Evolutionary conservation across 1,139 yeast genomes (phyloP).

Genomic region (Casaregolazyma suthepensis): DNA sequence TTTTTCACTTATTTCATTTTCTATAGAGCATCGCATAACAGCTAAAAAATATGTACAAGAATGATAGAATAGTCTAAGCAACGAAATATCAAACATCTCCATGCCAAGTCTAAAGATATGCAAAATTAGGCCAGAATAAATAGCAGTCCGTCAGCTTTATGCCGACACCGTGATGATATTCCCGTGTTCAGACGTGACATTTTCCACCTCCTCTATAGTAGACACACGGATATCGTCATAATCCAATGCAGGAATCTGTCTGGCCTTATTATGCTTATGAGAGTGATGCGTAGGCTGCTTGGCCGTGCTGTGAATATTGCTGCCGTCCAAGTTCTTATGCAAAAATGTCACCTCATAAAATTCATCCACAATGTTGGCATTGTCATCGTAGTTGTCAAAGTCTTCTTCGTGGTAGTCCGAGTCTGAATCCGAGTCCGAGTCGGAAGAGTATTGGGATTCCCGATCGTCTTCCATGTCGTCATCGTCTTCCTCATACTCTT

Average conservation of each 20-base stretch:
- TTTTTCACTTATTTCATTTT: too few relatives aligned
- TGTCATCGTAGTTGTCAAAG: constrained; percentile 13
- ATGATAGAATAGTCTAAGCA: too few relatives aligned
- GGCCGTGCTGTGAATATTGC: constrained; percentile 7
- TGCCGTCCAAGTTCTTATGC: constrained; percentile 11
- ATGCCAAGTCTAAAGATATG: too few relatives aligned
- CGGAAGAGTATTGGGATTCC: constrained; percentile 9
- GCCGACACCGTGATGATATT: neutral
- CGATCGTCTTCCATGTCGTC: constrained; percentile 5
- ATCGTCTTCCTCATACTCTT: constrained; percentile 11
- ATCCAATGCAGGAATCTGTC: constrained; percentile 12
- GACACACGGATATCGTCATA: constrained; percentile 8
- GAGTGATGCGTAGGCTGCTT: neutral
- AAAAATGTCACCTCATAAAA: constrained; percentile 11
- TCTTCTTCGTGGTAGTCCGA: constrained; percentile 10
- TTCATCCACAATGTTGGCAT: constrained; percentile 10
- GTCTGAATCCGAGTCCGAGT: constrained; percentile 12
- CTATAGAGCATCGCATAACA: too few relatives aligned
- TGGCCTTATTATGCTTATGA: constrained; percentile 19
- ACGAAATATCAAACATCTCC: too few relatives aligned
- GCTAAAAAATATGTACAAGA: too few relatives aligned
- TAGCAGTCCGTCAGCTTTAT: neutral
- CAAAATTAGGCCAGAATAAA: neutral
- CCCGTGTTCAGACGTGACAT: constrained; percentile 13
- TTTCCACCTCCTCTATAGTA: constrained; percentile 20